phyloP scores from a whole-genome alignment of 1,284 basidiomycete genomes.

The Volvariella volvacea region DNA sequence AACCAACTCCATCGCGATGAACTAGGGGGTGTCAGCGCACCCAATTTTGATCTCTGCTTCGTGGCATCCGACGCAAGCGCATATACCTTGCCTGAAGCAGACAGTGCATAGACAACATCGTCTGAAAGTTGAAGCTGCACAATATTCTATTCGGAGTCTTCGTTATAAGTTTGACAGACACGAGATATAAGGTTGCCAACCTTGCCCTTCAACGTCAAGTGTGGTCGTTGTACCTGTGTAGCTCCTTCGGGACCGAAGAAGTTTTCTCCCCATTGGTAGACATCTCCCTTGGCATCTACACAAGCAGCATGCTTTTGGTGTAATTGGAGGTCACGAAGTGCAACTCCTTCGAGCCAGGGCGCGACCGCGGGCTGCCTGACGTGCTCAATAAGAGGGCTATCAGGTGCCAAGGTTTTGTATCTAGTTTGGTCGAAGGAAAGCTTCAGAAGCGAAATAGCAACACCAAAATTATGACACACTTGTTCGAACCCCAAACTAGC shows the following conservation, averaged over 20 bases:
- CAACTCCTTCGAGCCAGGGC: constrained; percentile 54
- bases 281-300: constrained; percentile 82
- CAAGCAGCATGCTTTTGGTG: constrained; percentile 75
- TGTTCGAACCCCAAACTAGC: constrained; percentile 9
- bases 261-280: constrained; percentile 83
- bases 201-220: constrained; percentile 64
- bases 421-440: constrained; percentile 20
- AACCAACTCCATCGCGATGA: constrained; percentile 53
- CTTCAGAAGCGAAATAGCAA: not conserved
- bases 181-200: constrained; percentile 31
- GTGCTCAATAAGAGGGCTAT: constrained; percentile 24
- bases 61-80: constrained; percentile 49
- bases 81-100: constrained; percentile 69
- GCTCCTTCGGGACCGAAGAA: constrained; percentile 38
- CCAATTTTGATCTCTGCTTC: constrained; percentile 36
- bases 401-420: constrained; percentile 36
- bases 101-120: constrained; percentile 64
- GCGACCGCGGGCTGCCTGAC: constrained; percentile 44
- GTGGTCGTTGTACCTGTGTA: constrained; percentile 26
- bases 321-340: constrained; percentile 72
- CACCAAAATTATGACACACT: constrained; percentile 10
- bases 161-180: constrained; percentile 4
- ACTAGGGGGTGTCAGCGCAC: constrained; percentile 31
- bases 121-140: constrained; percentile 51
- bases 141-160: constrained; percentile 52